These are phyloP conservation scores for Claviceps sp. DNA, from an alignment of 2,329 filamentous ascomycete genomes.

Conservation along the genomic window DNA sequence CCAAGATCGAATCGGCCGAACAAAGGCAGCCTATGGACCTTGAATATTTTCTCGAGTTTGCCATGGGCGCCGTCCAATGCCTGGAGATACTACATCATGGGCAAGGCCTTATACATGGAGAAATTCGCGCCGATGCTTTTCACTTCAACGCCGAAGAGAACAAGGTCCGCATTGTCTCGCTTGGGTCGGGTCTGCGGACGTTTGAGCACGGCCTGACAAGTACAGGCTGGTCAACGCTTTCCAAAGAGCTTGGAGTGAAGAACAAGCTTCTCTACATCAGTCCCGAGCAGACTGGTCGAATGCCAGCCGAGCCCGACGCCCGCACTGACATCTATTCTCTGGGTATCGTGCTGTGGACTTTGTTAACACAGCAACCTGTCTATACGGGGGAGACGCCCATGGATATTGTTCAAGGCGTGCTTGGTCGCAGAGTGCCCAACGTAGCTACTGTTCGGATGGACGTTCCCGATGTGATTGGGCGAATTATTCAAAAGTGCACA, in stretches of 20 bases:
- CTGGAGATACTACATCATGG: constrained; percentile 85
- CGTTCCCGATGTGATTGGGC: constrained; percentile 68
- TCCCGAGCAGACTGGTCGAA: constrained; percentile 84
- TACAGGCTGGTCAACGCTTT: constrained; percentile 73
- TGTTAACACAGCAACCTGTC: constrained; percentile 65
- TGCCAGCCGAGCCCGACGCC: constrained; percentile 83
- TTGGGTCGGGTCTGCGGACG: constrained; percentile 73
- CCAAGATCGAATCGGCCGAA: constrained; percentile 28
- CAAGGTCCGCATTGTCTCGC: constrained; percentile 66
- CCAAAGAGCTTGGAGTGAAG: constrained; percentile 72
- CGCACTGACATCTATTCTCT: constrained; percentile 90
- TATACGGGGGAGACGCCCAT: constrained; percentile 71
- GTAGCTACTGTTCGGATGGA: constrained; percentile 69
- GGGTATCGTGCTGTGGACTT: constrained; percentile 78
- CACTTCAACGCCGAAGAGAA: constrained; percentile 64
- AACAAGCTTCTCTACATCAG: constrained; percentile 87
- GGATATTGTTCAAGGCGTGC: constrained; percentile 82
- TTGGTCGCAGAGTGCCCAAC: constrained; percentile 64
- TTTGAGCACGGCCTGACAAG: constrained; percentile 84
- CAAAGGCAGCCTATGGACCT: constrained; percentile 53
- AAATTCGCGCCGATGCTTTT: constrained; percentile 82
- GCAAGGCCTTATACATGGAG: constrained; percentile 75
- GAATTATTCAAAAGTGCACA: constrained; percentile 84
- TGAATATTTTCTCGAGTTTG: constrained; percentile 74
- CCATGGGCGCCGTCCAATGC: constrained; percentile 75